Conservation (phyloP, 1,284 basidiomycete species). For the Pseudomicrostroma phylloplanum region DNA sequence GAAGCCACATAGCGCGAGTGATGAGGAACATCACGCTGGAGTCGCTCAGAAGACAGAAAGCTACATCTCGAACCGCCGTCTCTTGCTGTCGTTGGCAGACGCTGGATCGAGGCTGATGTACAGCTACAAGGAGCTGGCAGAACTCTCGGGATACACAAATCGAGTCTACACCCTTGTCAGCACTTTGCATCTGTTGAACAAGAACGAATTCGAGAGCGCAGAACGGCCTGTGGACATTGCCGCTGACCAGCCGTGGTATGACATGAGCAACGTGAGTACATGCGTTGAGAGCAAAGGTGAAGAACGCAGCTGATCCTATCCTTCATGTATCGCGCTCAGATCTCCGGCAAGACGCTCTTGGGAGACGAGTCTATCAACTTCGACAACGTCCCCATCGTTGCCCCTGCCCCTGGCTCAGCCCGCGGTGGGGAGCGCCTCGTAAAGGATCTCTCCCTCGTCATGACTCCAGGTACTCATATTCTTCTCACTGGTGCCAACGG, state of each 20-base stretch:
- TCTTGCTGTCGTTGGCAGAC: constrained; percentile 85
- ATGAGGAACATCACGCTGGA: constrained; percentile 16
- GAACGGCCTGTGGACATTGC: constrained; percentile 36
- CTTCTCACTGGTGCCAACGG: constrained; percentile 79
- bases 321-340: constrained; percentile 48
- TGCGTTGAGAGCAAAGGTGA: background rate
- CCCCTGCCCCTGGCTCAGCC: constrained; percentile 59
- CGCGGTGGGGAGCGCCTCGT: constrained; percentile 63
- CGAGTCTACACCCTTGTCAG: constrained; percentile 75
- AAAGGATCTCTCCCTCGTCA: constrained; percentile 64
- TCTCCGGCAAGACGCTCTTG: constrained; percentile 49
- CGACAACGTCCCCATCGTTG: constrained; percentile 64
- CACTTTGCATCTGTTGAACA: constrained; percentile 62
- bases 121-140: constrained; percentile 74
- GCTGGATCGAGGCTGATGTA: constrained; percentile 89
- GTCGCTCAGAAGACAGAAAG: constrained; percentile 62
- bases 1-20: constrained; percentile 66
- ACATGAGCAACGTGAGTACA: constrained; percentile 18
- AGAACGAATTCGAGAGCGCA: constrained; percentile 42
- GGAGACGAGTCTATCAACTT: constrained; percentile 31
- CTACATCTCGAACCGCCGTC: constrained; percentile 79
- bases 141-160: constrained; percentile 78
- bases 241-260: constrained; percentile 41
- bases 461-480: constrained; percentile 75
- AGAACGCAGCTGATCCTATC: background rate